A percentile compares a stretch with the other conserved stretches of the same genome.
phyloP scores from a whole-genome alignment of 768 basidiomycete species.

The Amanita thiersii region DNA sequence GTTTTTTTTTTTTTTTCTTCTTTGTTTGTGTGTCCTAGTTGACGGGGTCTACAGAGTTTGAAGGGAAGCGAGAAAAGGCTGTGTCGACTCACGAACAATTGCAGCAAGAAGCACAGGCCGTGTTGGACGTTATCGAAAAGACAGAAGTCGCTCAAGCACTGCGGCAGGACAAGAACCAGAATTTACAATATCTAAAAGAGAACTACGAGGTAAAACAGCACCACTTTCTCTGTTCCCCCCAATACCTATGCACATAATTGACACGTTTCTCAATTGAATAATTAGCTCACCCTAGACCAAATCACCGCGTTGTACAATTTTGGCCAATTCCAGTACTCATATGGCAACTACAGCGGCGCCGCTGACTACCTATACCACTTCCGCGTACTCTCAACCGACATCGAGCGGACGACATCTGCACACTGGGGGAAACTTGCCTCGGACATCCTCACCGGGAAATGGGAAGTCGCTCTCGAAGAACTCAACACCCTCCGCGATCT shows the following conservation, averaged over 20 bases:
- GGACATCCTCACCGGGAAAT: constrained; percentile 90
- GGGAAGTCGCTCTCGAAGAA: constrained; percentile 93
- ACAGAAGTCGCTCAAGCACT: constrained; percentile 92
- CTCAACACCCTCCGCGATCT: constrained; percentile 91
- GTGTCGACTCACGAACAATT: constrained; percentile 79
- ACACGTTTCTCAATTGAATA: not conserved
- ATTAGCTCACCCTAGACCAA: constrained; percentile 87
- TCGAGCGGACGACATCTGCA: constrained; percentile 88
- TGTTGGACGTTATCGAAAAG: constrained; percentile 93
- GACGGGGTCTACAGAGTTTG: constrained; percentile 57
- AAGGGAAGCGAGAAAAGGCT: constrained; percentile 71
- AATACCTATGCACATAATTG: not conserved
- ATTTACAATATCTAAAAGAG: constrained; percentile 88
- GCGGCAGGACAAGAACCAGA: constrained; percentile 96
- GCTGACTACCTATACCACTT: constrained; percentile 99
- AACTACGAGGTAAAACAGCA: constrained; percentile 60
- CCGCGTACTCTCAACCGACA: constrained; percentile 91
- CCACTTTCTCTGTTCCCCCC: too few relatives aligned
- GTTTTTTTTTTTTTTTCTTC: constrained; percentile 29
- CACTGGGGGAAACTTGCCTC: constrained; percentile 99
- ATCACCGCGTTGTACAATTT: constrained; percentile 96
- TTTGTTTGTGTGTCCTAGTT: not conserved
- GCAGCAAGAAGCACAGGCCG: constrained; percentile 85
- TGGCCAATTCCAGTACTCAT: constrained; percentile 98
- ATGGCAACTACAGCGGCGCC: constrained; percentile 93